Evolutionary conservation across 805 yeast genomes (phyloP).

Genomic region (Zygoascus tannicola): DNA sequence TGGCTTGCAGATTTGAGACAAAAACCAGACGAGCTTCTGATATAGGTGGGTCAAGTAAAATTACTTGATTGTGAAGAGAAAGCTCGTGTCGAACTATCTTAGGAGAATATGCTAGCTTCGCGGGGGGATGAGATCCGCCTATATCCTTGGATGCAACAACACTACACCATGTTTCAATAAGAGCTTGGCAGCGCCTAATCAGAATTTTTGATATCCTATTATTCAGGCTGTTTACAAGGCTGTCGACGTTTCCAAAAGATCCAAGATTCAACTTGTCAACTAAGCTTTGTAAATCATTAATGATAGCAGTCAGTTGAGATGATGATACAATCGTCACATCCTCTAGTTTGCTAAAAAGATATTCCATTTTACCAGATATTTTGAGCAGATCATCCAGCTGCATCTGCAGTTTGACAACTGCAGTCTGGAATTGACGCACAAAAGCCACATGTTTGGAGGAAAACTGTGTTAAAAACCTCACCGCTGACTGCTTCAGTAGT

Average conservation of each 20-base stretch:
- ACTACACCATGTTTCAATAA: conserved; percentile 20
- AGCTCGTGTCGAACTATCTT: conserved; percentile 19
- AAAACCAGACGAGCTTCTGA: conserved; percentile 17
- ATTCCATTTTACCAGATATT: conserved; percentile 15
- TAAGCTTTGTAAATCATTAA: conserved; percentile 26
- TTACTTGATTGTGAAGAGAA: conserved; percentile 21
- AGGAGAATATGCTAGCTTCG: conserved; percentile 3
- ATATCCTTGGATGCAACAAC: conserved; percentile 6
- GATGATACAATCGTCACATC: neutral
- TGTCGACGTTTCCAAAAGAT: conserved; percentile 29
- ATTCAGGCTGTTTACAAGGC: conserved; percentile 31
- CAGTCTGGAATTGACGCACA: conserved; percentile 27
- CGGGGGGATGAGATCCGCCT: neutral
- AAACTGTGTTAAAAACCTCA: conserved; percentile 24
- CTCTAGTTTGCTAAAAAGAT: neutral
- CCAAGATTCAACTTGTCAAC: conserved; percentile 32
- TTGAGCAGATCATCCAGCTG: conserved; percentile 26
- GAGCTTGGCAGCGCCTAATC: conserved; percentile 21
- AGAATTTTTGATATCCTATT: conserved; percentile 24
- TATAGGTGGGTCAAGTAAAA: conserved; percentile 23
- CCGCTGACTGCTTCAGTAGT: neutral
- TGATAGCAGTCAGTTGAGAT: neutral
- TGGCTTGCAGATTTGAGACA: conserved; percentile 15
- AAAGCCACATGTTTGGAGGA: conserved; percentile 23
- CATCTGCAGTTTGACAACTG: conserved; percentile 25